phyloP scores from a whole-genome alignment of 768 basidiomycete species.

The Fomitopsis pulvina region DNA sequence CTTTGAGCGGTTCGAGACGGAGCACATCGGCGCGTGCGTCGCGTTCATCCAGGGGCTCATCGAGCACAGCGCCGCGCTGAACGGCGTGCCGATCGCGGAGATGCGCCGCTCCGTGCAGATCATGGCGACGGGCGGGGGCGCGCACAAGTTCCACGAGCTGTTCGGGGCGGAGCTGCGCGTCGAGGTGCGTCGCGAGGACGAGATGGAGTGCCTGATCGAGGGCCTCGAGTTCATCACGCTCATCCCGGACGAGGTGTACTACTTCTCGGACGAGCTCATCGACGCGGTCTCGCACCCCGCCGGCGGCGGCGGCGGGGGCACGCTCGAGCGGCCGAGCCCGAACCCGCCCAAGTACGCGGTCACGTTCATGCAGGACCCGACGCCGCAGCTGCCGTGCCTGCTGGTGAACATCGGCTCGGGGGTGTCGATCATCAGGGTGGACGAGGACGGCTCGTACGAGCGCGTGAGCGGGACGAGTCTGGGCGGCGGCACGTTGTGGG shows the following conservation, averaged over 20 bases:
- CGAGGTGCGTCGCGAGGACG: slow-evolving; percentile 87
- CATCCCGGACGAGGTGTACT: slow-evolving; percentile 97
- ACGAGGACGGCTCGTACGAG: slow-evolving; percentile 92
- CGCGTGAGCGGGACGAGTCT: slow-evolving; percentile 95
- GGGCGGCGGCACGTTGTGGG: slow-evolving; percentile 97
- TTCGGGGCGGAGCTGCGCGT: slow-evolving; percentile 71
- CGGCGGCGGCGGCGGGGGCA: slow-evolving; percentile 6
- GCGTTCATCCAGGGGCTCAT: slow-evolving; percentile 85
- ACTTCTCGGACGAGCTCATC: slow-evolving; percentile 96
- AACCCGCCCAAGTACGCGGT: slow-evolving; percentile 87
- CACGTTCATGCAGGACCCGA: slow-evolving; percentile 77
- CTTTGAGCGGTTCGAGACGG: slow-evolving; percentile 95
- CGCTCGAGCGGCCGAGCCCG: slow-evolving; percentile 81
- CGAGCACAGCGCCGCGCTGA: slow-evolving; percentile 74
- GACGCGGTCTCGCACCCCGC: slow-evolving; percentile 43
- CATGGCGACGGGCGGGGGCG: slow-evolving; percentile 97
- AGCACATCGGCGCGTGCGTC: slow-evolving; percentile 78
- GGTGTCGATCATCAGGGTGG: slow-evolving; percentile 95
- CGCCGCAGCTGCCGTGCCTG: slow-evolving; percentile 89
- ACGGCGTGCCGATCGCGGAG: slow-evolving; percentile 81
- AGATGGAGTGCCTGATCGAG: slow-evolving; percentile 98
- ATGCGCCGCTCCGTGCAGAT: slow-evolving; percentile 94
- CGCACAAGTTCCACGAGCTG: slow-evolving; percentile 87
- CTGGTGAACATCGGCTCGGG: slow-evolving; percentile 98
- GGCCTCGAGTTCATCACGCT: slow-evolving; percentile 94